Base-by-base conservation (phyloP, 768 basidiomycete species). In the Mycena latifolia region DNA sequence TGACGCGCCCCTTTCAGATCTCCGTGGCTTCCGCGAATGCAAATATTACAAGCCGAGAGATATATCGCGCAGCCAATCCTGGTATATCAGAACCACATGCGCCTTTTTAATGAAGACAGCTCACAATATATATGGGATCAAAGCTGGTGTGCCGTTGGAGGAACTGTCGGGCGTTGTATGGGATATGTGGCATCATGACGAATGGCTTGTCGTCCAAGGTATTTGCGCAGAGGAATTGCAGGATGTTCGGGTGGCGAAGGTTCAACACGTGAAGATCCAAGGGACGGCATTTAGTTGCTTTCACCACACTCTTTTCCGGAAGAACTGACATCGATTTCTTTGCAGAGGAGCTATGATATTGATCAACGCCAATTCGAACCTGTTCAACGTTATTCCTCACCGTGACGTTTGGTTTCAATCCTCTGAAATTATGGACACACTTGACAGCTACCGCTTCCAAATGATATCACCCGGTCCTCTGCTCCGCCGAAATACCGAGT, bases 181-280 rank as follows among this genome's bases (percentile, higher is more conserved):
- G 57, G 5, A 65, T 31, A 43, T 35, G 28, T 0, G 64, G 64
- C 64, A 65, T 65, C 20, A 65, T 50, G 11, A 65, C 37, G 51
- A 65, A 65, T 9, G 63, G 63, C 35, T 53, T 37, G 24, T 63
- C 54, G 25, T 65, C 63, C 18, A 65, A 27, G 5, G 51, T 59
- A 22, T 65, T 65, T 4, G 57, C 64, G 14, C 64, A 57, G 15
- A 60, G 53, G 48, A 65, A 65, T 22, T 65, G 88, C 51, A 93
- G 92, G 69, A 93, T 91, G 67, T 92, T 86, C 31, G 90, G 87
- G 76, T 93, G 92, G 66, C 92, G 91, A 50, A 93, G 77, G 2
- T 52, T 62, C 45, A 37, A 31, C 61, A 62, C 24, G 43, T 62
- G 11, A 33, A 33, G 31, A 33, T 11, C n/a, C n/a, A n/a, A 33